These are phyloP conservation scores for Cucumis hystrix DNA, from an alignment of 306 rosid genomes.

Conservation along the genomic window DNA sequence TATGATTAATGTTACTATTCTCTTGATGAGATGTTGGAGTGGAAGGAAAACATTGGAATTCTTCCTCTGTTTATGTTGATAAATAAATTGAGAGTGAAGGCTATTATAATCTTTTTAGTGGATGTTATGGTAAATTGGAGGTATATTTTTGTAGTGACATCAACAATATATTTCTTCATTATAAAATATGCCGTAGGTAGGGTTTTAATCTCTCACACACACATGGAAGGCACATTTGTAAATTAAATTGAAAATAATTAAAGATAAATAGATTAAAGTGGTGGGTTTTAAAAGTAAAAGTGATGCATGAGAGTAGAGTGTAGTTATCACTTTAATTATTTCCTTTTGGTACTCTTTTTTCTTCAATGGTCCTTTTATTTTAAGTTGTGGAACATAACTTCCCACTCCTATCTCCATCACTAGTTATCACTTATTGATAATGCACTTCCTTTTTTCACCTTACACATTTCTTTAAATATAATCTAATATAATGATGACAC, in stretches of 20 bases:
- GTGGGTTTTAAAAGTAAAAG: background rate
- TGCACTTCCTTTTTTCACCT: background rate
- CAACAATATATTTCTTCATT: no score
- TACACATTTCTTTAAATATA: background rate
- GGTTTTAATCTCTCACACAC: background rate
- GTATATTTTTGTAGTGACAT: no score
- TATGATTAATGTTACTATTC: no score
- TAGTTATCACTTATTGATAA: constrained; percentile 4
- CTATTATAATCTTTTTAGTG: no score
- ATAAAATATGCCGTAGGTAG: background rate
- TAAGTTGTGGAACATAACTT: background rate
- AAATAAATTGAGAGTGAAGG: no score
- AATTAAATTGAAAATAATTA: background rate
- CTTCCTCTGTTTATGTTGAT: no score
- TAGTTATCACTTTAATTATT: constrained; percentile 1
- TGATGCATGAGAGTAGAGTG: background rate
- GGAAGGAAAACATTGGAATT: no score
- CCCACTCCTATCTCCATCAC: background rate
- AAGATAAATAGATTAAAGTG: background rate
- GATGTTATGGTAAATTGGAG: no score
- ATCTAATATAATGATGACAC: background rate
- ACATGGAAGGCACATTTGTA: background rate
- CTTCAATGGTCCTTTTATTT: background rate
- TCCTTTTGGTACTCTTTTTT: background rate
- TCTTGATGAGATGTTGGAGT: no score